A percentile compares a stretch with the other conserved stretches of the same genome.
Conservation (phyloP, 192 early-diverging fungal genomes). For the Backusella parvicylindrica region DNA sequence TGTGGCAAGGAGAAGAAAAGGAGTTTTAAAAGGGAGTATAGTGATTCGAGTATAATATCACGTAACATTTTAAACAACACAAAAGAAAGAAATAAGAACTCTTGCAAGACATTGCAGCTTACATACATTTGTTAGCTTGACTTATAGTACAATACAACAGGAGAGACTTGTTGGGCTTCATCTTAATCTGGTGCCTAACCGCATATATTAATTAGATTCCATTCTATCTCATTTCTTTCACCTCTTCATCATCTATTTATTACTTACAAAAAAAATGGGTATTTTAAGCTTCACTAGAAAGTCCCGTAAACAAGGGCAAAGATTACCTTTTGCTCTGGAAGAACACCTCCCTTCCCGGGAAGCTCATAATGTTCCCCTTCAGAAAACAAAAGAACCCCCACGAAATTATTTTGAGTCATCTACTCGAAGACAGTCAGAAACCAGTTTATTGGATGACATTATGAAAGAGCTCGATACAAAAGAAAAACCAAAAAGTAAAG, state of each 20-base stretch:
- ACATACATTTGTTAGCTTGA: not conserved
- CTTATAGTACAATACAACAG: not conserved
- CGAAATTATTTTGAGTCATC: not conserved
- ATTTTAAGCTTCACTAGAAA: constrained; percentile 2
- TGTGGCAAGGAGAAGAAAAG: not conserved
- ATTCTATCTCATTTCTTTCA: not conserved
- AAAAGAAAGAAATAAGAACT: not conserved
- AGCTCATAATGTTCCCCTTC: not conserved
- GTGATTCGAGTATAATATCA: not conserved
- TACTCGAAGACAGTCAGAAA: not conserved
- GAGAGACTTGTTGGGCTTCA: not conserved
- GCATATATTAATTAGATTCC: constrained; percentile 6
- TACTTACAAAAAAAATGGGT: constrained; percentile 6
- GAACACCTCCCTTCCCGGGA: constrained; percentile 1
- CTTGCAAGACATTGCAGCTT: not conserved
- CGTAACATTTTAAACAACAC: constrained; percentile 1
- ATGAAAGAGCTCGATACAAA: constrained; percentile 11
- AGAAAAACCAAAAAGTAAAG: not conserved
- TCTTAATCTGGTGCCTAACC: constrained; percentile 3
- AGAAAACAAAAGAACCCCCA: not conserved
- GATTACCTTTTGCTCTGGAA: not conserved
- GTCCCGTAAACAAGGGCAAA: constrained; percentile 1
- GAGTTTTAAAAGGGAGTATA: not conserved
- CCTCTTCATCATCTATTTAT: not conserved
- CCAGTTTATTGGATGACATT: constrained; percentile 19